Evolutionary conservation across 768 basidiomycete genomes (phyloP).

Genomic region (Amanita polypyramis): DNA sequence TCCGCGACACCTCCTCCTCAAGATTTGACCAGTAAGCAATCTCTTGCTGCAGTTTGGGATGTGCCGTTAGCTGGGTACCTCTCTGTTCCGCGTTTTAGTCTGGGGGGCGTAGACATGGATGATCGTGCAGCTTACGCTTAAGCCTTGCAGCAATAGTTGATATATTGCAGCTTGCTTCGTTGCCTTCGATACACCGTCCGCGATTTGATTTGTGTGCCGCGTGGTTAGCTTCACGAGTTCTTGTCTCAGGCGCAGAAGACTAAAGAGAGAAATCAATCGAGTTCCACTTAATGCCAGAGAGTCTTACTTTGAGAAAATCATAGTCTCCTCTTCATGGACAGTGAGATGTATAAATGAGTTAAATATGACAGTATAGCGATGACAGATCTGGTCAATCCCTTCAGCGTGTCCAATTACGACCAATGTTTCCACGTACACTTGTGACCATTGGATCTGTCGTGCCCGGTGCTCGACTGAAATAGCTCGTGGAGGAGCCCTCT

Average conservation of each 20-base stretch:
- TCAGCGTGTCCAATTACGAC: constrained; percentile 7
- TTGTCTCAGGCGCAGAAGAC: constrained; percentile 74
- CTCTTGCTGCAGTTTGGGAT: constrained; percentile 81
- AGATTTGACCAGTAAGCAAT: constrained; percentile 79
- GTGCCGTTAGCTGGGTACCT: constrained; percentile 59
- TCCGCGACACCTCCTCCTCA: constrained; percentile 68
- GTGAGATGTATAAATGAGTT: constrained; percentile 75
- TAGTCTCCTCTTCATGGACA: constrained; percentile 80
- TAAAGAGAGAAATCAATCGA: constrained; percentile 19
- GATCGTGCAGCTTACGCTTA: constrained; percentile 46
- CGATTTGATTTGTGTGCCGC: constrained; percentile 59
- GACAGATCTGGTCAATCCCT: constrained; percentile 42
- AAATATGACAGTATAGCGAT: constrained; percentile 73
- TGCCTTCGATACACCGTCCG: constrained; percentile 49
- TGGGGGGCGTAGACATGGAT: background rate
- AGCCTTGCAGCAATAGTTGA: constrained; percentile 61
- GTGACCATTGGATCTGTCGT: constrained; percentile 65
- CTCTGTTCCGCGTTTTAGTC: constrained; percentile 29
- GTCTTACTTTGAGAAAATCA: constrained; percentile 90
- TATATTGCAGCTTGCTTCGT: constrained; percentile 67
- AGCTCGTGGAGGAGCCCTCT: constrained; percentile 54
- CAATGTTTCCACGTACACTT: constrained; percentile 30
- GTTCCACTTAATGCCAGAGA: background rate
- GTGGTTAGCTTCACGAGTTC: constrained; percentile 72
- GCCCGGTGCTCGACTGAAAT: constrained; percentile 47